phyloP scores from a whole-genome alignment of 345 rosid genomes.

The Populus ilicifolia region DNA sequence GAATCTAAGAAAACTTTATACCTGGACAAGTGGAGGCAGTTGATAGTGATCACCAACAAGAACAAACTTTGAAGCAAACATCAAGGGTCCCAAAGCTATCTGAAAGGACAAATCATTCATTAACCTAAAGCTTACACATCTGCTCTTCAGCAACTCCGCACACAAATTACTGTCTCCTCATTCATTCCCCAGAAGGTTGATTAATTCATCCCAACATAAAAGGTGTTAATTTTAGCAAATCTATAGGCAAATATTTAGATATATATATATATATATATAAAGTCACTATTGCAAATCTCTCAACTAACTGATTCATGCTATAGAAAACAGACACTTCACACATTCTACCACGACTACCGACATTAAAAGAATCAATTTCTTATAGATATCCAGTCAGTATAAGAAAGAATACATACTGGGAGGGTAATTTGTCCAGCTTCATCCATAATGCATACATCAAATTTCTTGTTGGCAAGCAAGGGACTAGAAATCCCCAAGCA shows the following conservation, averaged over 20 bases:
- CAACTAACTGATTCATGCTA: neutral
- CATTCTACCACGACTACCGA: no score
- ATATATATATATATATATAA: neutral
- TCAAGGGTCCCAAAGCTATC: conserved; percentile 92
- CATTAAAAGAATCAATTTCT: no score
- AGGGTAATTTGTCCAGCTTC: conserved; percentile 97
- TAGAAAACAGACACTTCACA: neutral
- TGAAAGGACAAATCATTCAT: conserved; percentile 22
- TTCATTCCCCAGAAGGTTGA: neutral
- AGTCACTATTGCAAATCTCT: neutral
- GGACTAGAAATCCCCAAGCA: conserved; percentile 91
- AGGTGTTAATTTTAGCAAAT: neutral
- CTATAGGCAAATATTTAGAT: neutral
- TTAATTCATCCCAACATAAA: neutral
- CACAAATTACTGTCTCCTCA: no score
- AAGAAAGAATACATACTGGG: conserved; percentile 57
- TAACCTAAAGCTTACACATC: neutral
- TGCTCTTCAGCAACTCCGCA: neutral
- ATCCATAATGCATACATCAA: conserved; percentile 93
- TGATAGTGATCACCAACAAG: conserved; percentile 99
- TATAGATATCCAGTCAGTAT: neutral
- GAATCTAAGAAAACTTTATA: conserved; percentile 15
- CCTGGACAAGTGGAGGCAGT: conserved; percentile 94
- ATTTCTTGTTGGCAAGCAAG: conserved; percentile 72
- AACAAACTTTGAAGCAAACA: conserved; percentile 78